phyloP scores from a whole-genome alignment of 1,284 basidiomycete genomes.

The Veloboletus limbatus region DNA sequence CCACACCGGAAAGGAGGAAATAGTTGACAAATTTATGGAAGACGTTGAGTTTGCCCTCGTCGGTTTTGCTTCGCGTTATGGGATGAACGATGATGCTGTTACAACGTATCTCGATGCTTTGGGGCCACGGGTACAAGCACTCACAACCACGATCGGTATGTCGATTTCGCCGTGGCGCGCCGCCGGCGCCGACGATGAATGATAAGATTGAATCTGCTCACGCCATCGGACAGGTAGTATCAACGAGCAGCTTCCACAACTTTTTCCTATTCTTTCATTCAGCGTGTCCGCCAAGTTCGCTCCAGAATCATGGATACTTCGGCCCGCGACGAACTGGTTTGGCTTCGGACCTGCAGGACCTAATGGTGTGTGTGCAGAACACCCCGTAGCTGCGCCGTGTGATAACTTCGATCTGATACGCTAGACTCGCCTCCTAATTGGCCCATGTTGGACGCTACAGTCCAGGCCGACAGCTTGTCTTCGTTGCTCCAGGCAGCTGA shows the following conservation, averaged over 20 bases:
- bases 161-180: background rate
- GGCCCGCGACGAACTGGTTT: slow-evolving; percentile 4
- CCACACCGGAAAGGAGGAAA: slow-evolving; percentile 1
- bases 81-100: slow-evolving; percentile 5
- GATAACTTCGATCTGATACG: background rate
- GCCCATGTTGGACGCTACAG: slow-evolving; percentile 4
- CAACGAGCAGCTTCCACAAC: slow-evolving; percentile 11
- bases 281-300: slow-evolving; percentile 9
- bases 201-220: background rate
- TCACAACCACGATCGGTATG: slow-evolving; percentile 14
- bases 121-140: background rate
- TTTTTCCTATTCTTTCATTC: slow-evolving; percentile 9
- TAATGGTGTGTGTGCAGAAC: slow-evolving; percentile 6
- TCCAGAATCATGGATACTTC: slow-evolving; percentile 12
- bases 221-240: slow-evolving; percentile 11
- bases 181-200: accelerated
- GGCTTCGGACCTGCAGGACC: slow-evolving; percentile 13
- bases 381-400: no score
- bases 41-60: background rate
- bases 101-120: slow-evolving; percentile 1
- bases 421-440: slow-evolving; percentile 15
- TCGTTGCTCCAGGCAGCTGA: slow-evolving; percentile 16
- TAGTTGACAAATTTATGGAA: slow-evolving; percentile 6
- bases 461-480: slow-evolving; percentile 13
- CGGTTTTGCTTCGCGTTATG: background rate